Evolutionary conservation across 1,284 basidiomycete species (phyloP).

Genomic region (Melampsora occidentalis): DNA sequence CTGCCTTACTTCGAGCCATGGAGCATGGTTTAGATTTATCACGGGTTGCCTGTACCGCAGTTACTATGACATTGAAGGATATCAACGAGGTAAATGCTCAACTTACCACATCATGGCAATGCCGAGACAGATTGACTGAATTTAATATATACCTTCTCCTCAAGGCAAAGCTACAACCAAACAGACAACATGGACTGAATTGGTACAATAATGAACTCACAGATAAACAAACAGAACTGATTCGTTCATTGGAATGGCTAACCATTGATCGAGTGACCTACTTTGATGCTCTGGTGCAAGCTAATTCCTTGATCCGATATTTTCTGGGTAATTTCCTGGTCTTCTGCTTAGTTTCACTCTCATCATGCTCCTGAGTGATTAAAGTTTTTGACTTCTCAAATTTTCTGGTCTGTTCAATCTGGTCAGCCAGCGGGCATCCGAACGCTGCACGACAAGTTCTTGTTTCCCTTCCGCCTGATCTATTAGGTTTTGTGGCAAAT

Average conservation of each 20-base stretch:
- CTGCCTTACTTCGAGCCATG: constrained; percentile 36
- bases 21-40: constrained; percentile 36
- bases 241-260: constrained; percentile 92
- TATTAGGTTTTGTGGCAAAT: constrained; percentile 55
- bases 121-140: not conserved
- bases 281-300: constrained; percentile 73
- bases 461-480: constrained; percentile 65
- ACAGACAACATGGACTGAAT: constrained; percentile 29
- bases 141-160: not conserved
- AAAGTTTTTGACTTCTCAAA: not conserved
- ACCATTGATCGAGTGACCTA: constrained; percentile 68
- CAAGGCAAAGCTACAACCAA: constrained; percentile 19
- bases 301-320: constrained; percentile 78
- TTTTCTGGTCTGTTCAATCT: not conserved
- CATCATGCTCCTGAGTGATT: constrained; percentile 13
- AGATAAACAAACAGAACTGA: constrained; percentile 58
- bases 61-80: constrained; percentile 37
- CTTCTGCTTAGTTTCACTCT: not conserved
- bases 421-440: constrained; percentile 68
- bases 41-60: constrained; percentile 41
- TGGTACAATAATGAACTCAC: constrained; percentile 35
- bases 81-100: constrained; percentile 16
- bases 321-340: constrained; percentile 65
- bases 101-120: not conserved
- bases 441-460: constrained; percentile 68